phyloP scores from a whole-genome alignment of 169 alveolate genomes.

The Cardiosporidium cionae region DNA sequence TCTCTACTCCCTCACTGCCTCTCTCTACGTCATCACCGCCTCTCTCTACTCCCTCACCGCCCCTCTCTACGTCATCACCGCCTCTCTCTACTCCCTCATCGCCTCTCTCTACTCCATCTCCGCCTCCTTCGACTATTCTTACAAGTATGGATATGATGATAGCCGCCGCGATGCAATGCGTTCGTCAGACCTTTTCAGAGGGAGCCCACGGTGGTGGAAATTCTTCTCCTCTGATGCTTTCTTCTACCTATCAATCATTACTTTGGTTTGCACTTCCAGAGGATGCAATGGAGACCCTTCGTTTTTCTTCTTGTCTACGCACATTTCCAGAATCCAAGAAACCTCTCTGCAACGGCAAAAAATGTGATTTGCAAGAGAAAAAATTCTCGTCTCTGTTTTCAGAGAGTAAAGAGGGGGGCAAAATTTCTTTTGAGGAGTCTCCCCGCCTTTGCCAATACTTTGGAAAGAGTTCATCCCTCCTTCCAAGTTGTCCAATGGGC shows the following conservation, averaged over 20 bases:
- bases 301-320: background rate
- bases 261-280: background rate
- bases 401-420: no score
- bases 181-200: background rate
- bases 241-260: background rate
- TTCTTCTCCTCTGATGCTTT: background rate
- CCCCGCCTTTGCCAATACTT: no score
- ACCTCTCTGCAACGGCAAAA: no score
- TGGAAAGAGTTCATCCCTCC: no score
- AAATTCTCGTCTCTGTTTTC: no score
- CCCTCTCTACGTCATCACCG: background rate
- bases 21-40: background rate
- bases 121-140: background rate
- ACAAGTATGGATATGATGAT: background rate
- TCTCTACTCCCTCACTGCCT: background rate
- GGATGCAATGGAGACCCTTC: background rate
- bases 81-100: background rate
- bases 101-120: background rate
- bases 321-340: no score
- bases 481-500: no score
- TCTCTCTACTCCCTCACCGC: background rate
- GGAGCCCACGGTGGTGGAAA: no score
- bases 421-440: no score
- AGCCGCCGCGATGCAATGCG: background rate
- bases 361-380: no score